Conservation (phyloP, 2,329 filamentous ascomycete species). For the Penicillium fuscoglaucum region DNA sequence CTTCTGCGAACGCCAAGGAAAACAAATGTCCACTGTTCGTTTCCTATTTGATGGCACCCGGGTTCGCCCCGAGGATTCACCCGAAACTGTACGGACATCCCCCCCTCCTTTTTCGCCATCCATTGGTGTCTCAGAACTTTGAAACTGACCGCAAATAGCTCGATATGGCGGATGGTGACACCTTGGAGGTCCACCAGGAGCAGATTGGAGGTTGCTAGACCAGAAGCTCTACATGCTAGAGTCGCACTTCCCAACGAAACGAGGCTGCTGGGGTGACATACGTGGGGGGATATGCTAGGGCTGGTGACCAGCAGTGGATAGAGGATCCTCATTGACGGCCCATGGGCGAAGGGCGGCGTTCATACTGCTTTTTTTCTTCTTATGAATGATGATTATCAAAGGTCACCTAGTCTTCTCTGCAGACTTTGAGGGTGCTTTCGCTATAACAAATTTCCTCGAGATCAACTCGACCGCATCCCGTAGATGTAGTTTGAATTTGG, state of each 20-base stretch:
- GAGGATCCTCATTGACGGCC: constrained; percentile 1
- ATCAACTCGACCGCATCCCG: not conserved
- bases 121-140: constrained; percentile 11
- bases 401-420: constrained; percentile 7
- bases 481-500: not conserved
- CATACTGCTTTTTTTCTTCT: constrained; percentile 16
- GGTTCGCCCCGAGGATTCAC: constrained; percentile 84
- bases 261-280: not conserved
- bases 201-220: constrained; percentile 73
- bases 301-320: not conserved
- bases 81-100: constrained; percentile 73
- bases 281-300: not conserved
- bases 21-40: constrained; percentile 77
- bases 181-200: constrained; percentile 95
- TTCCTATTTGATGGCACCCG: constrained; percentile 97
- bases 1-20: constrained; percentile 95
- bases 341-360: constrained; percentile 12
- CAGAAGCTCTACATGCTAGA: not conserved
- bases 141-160: constrained; percentile 58
- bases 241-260: not conserved
- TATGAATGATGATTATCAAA: constrained; percentile 25
- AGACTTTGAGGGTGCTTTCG: constrained; percentile 11
- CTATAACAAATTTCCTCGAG: not conserved
- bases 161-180: constrained; percentile 95
- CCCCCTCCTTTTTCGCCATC: not conserved